These are phyloP conservation scores for Penicillium cataractarum DNA, from an alignment of 495 filamentous ascomycete genomes.

Conservation along the genomic window DNA sequence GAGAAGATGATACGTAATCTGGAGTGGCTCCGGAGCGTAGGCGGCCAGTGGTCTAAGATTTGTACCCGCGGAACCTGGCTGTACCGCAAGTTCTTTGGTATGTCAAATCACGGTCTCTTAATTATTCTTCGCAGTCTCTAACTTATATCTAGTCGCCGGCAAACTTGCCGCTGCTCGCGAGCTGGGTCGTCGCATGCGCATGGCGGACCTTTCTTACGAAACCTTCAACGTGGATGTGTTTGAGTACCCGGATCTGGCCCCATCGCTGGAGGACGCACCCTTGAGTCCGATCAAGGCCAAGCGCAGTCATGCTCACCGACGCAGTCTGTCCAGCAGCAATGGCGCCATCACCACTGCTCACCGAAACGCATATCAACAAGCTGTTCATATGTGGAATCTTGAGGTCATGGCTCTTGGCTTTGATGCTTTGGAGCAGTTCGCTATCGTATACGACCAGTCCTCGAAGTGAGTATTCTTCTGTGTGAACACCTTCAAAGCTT, in stretches of 20 bases:
- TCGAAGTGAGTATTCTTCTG: conserved; percentile 41
- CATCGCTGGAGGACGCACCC: conserved; percentile 27
- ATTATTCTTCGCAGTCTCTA: conserved; percentile 2
- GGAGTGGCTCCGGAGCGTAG: conserved; percentile 80
- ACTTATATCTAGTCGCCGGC: conserved; percentile 28
- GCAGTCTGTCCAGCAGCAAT: conserved; percentile 30
- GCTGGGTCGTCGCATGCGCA: conserved; percentile 52
- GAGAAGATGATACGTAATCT: conserved; percentile 74
- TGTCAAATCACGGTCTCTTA: conserved; percentile 9
- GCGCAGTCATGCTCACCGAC: conserved; percentile 28
- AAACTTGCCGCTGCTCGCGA: conserved; percentile 68
- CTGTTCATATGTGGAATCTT: conserved; percentile 71
- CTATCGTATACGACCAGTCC: conserved; percentile 47
- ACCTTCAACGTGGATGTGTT: conserved; percentile 46
- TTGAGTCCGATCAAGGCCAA: conserved; percentile 41
- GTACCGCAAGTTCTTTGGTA: conserved; percentile 62
- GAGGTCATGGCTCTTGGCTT: conserved; percentile 69
- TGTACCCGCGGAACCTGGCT: conserved; percentile 67
- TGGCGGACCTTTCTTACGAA: conserved; percentile 46
- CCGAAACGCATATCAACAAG: conserved; percentile 42
- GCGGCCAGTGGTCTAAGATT: conserved; percentile 70
- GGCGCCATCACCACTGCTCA: conserved; percentile 10
- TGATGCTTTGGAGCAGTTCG: conserved; percentile 66
- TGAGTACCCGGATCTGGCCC: conserved; percentile 33
- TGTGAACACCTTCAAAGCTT: too few species aligned